phyloP scores from a whole-genome alignment of 2,329 filamentous ascomycete genomes.

The Amauroascus verrucosus region DNA sequence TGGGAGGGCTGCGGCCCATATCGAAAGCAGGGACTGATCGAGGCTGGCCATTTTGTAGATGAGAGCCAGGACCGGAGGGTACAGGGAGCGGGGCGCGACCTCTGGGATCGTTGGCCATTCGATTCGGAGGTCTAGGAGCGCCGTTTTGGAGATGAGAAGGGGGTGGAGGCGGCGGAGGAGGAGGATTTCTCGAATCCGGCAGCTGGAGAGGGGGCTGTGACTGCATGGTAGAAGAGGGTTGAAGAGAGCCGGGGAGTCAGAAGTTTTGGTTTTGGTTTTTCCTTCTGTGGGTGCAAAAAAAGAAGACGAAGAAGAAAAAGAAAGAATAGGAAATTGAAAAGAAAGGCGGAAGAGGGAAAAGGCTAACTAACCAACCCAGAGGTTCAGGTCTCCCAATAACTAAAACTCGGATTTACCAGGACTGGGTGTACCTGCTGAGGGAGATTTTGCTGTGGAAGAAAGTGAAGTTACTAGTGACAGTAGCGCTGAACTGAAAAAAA shows the following conservation, averaged over 20 bases:
- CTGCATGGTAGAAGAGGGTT: constrained; percentile 7
- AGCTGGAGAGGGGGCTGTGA: constrained; percentile 10
- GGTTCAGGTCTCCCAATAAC: neutral
- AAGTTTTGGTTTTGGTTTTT: neutral
- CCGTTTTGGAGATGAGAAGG: constrained; percentile 7
- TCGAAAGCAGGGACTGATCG: constrained; percentile 32
- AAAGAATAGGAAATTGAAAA: no score
- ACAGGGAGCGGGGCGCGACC: constrained; percentile 33
- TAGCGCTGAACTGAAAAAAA: constrained; percentile 10
- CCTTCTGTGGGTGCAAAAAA: constrained; percentile 1
- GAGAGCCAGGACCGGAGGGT: constrained; percentile 24
- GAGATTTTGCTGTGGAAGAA: no score
- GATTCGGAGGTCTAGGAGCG: constrained; percentile 18
- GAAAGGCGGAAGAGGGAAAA: no score
- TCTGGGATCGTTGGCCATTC: constrained; percentile 32
- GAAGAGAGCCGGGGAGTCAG: neutral
- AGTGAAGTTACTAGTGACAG: constrained; percentile 5
- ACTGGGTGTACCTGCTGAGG: neutral
- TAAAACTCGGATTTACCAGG: no score
- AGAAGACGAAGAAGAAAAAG: constrained; percentile 5
- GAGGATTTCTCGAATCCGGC: constrained; percentile 5
- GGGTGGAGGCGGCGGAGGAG: neutral
- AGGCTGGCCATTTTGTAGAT: constrained; percentile 33
- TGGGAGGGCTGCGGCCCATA: constrained; percentile 40
- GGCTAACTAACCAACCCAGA: constrained; percentile 9